Conservation (phyloP, 2,329 filamentous ascomycete genomes). For the Ramularia collo-cygni region DNA sequence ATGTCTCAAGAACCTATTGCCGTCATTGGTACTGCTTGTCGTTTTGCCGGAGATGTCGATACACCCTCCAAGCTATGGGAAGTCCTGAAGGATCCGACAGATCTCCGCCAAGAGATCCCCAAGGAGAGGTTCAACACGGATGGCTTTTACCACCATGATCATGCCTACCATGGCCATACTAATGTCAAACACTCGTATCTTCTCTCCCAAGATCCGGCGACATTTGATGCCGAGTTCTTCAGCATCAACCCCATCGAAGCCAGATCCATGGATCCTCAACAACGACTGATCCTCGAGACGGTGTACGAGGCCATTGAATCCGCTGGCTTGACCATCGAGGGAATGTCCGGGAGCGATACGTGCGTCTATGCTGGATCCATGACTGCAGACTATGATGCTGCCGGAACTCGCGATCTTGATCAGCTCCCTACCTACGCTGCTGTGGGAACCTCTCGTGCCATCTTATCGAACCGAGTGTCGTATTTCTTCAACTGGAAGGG, state of each 20-base stretch:
- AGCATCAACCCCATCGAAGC: constrained; percentile 33
- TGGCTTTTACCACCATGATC: constrained; percentile 11
- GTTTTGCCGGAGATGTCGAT: constrained; percentile 19
- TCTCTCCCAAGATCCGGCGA: constrained; percentile 21
- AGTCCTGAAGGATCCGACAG: constrained; percentile 5
- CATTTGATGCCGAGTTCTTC: constrained; percentile 39
- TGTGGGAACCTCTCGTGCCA: constrained; percentile 28
- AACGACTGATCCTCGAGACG: constrained; percentile 34
- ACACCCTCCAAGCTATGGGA: constrained; percentile 12
- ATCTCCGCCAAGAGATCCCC: constrained; percentile 9
- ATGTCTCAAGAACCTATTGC: constrained; percentile 33
- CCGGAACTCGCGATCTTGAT: constrained; percentile 6
- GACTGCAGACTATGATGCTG: not conserved
- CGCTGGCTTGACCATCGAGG: not conserved
- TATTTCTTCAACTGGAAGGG: constrained; percentile 35
- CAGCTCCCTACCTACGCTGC: constrained; percentile 13
- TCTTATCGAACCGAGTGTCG: constrained; percentile 32
- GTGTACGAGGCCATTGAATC: constrained; percentile 36
- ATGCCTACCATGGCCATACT: constrained; percentile 7
- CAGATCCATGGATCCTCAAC: constrained; percentile 39
- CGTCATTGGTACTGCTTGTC: constrained; percentile 39
- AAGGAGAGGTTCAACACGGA: constrained; percentile 17
- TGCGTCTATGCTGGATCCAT: not conserved
- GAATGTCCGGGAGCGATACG: not conserved
- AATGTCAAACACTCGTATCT: constrained; percentile 23